phyloP scores from a whole-genome alignment of 495 filamentous ascomycete genomes.

The Aspergillus biplanus region DNA sequence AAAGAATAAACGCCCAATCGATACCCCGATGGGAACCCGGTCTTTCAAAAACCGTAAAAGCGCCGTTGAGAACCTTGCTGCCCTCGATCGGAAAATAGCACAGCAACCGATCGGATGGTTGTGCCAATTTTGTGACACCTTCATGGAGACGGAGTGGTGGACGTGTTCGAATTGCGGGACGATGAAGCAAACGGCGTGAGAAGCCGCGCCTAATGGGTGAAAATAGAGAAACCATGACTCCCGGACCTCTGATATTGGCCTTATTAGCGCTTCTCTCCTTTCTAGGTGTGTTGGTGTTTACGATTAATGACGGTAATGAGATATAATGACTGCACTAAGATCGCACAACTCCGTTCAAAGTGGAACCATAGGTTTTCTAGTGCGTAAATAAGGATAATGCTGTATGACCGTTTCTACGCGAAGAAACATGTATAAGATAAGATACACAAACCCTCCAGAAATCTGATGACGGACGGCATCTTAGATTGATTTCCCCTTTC shows the following conservation, averaged over 20 bases:
- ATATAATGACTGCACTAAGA: background rate
- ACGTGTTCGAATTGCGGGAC: conserved; percentile 71
- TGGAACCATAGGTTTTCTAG: no score
- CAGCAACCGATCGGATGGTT: conserved; percentile 65
- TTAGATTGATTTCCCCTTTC: no score
- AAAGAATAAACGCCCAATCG: conserved; percentile 31
- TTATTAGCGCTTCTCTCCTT: background rate
- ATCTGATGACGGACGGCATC: no score
- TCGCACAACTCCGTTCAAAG: no score
- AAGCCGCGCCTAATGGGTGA: background rate
- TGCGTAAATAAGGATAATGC: no score
- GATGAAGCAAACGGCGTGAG: conserved; percentile 65
- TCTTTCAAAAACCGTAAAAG: conserved; percentile 42
- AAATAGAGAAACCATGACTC: background rate
- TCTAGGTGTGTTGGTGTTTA: background rate
- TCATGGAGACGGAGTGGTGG: conserved; percentile 77
- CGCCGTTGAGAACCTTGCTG: conserved; percentile 40
- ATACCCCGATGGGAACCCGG: conserved; percentile 20
- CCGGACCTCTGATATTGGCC: background rate
- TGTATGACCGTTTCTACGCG: no score
- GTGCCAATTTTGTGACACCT: conserved; percentile 65
- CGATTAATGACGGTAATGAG: conserved; percentile 1
- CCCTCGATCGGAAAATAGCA: conserved; percentile 42
- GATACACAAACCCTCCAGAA: no score
- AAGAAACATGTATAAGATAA: no score